Evolutionary conservation across 257 asterid genomes (phyloP), one percentile per base, ranked within the genome.

Genomic region (Linderniella brevidens): DNA sequence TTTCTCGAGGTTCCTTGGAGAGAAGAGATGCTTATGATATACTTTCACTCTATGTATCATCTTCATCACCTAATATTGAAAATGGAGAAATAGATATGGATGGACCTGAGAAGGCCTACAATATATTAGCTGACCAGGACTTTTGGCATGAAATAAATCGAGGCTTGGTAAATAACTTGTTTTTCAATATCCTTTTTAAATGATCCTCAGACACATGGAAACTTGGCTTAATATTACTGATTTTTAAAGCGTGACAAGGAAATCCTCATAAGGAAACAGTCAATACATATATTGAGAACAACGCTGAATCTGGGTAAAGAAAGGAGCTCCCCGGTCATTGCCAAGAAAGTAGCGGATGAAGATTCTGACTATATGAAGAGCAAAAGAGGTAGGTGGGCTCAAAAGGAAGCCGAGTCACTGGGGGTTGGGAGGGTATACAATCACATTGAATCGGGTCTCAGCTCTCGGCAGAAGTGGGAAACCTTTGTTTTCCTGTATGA

Each of bases 311-410:
- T 75, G 72, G 71, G 60, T 45, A 64, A 60, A 57, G 68, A 73
- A 65, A 63, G 62, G 56, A 69, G 54, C 32, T 25, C 6, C 32
- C 32, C 32, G 6, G 32, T 25, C 40, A 61, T 57, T 59, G 56
- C 57, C 46, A 74, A 66, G 53, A 64, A 67, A 41, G 62, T 64
- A 52, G 50, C 81, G 8, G 74, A 53, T 62, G 68, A 51, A 42
- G 60, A 51, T 65, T 69, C 69, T 42, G 56, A 13, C 17, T 63
- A 77, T 58, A 63, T 41, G 55, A 61, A 64, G 75, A 48, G 86
- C 60, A 87, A 75, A 70, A 74, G 60, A 74, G 81, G 74, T 57
- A 68, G 84, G 73, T 87, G 95, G 95, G 97, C 97, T 25, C 76
- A 80, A 39, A 57, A 69, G 59, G 97, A 87, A 70, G 97, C 95